phyloP scores from a whole-genome alignment of 352 stramenopile species.

The Pythium guiyangense region DNA sequence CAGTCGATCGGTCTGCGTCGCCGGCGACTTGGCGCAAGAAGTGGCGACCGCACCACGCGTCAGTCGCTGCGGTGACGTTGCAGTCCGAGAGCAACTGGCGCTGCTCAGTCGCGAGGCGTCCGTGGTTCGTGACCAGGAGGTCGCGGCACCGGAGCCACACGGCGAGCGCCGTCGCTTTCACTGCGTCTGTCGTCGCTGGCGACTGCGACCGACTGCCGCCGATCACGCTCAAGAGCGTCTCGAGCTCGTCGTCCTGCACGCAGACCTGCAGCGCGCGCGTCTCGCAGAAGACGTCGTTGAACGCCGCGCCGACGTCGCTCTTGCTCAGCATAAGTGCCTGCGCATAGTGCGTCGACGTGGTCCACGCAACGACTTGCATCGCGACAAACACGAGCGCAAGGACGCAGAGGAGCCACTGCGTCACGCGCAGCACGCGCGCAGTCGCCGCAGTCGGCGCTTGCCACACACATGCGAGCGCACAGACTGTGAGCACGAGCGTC shows the following conservation, averaged over 20 bases:
- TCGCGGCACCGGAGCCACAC: slow-evolving; percentile 14
- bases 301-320: slow-evolving; percentile 5
- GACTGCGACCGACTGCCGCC: neutral
- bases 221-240: slow-evolving; percentile 11
- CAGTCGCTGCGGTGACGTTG: slow-evolving; percentile 6
- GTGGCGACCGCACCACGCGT: slow-evolving; percentile 15
- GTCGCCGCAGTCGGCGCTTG: neutral
- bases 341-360: slow-evolving; percentile 11
- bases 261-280: slow-evolving; percentile 14
- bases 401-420: slow-evolving; percentile 1
- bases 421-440: neutral
- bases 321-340: neutral
- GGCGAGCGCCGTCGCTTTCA: slow-evolving; percentile 2
- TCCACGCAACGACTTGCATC: slow-evolving; percentile 8
- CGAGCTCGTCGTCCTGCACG: slow-evolving; percentile 3
- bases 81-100: slow-evolving; percentile 9
- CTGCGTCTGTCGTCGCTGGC: neutral
- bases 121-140: slow-evolving; percentile 9
- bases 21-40: slow-evolving; percentile 2
- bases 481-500: slow-evolving; percentile 3
- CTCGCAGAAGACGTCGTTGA: slow-evolving; percentile 19
- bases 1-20: neutral
- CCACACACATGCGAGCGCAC: neutral
- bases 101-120: slow-evolving; percentile 2
- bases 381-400: slow-evolving; percentile 2